These are phyloP conservation scores for Raffaelea ambrosiae DNA, from an alignment of 2,329 filamentous ascomycete species.

Conservation along the genomic window DNA sequence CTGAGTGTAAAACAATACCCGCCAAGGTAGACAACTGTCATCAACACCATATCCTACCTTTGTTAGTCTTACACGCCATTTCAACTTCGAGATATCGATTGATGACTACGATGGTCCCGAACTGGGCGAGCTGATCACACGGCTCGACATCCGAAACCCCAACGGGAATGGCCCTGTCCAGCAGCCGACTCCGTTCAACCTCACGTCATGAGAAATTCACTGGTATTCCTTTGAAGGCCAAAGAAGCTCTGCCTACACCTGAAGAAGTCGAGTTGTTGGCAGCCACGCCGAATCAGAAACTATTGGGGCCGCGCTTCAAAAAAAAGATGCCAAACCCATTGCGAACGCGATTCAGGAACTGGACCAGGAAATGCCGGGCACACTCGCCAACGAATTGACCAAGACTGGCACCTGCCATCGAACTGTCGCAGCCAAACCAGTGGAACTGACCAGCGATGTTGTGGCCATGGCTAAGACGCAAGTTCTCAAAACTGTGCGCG, in stretches of 20 bases:
- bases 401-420: slow-evolving; percentile 70
- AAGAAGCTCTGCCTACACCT: slow-evolving; percentile 71
- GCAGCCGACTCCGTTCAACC: slow-evolving; percentile 85
- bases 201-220: slow-evolving; percentile 99
- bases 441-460: slow-evolving; percentile 70
- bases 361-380: slow-evolving; percentile 72
- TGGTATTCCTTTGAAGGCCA: slow-evolving; percentile 74
- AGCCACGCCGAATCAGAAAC: slow-evolving; percentile 85
- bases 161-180: slow-evolving; percentile 66
- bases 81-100: too few relatives aligned
- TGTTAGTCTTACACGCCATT: too few relatives aligned
- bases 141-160: slow-evolving; percentile 87
- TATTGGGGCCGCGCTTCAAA: slow-evolving; percentile 84
- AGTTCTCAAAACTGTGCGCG: slow-evolving; percentile 71
- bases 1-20: slow-evolving; percentile 33
- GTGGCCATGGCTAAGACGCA: slow-evolving; percentile 78
- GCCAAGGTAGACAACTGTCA: too few relatives aligned
- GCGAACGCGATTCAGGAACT: slow-evolving; percentile 70
- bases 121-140: slow-evolving; percentile 79
- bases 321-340: slow-evolving; percentile 82
- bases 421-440: slow-evolving; percentile 60
- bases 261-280: slow-evolving; percentile 79
- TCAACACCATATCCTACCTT: too few relatives aligned
- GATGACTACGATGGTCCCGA: slow-evolving; percentile 89
- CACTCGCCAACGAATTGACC: slow-evolving; percentile 64